Base-by-base conservation (phyloP, 495 filamentous ascomycete genomes). In the Daldinia concentrica region DNA sequence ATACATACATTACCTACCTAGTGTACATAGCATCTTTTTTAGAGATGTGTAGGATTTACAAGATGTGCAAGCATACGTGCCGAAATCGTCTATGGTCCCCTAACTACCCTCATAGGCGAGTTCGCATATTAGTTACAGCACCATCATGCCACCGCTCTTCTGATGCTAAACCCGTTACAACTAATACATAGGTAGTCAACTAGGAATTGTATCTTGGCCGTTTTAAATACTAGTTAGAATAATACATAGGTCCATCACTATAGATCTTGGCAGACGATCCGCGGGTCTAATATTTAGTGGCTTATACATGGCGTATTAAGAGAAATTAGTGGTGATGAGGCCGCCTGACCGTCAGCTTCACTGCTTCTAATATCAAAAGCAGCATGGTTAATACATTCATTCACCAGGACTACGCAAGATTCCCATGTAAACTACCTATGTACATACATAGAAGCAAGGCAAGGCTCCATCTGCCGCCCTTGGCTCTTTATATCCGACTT, bases 401-500 rank as follows among this genome's bases (percentile, higher is more conserved):
- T 6, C 9, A 41, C 37, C n/a, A 56, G 15, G 29, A 56, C 52
- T 19, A 56, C 29, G 52, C 52, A 56, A 56, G 29, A 29, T n/a
- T 56, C 50, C 58, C 12, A 34, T 0, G 32, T 34, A n/a, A n/a
- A n/a, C n/a, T n/a, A n/a, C n/a, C n/a, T n/a, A n/a, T n/a, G n/a
- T n/a, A n/a, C n/a, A n/a, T n/a, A 30, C 29, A 30, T 32, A 32
- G 39, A 62, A 62, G 41, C 22, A 45, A 61, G 60, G 55, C 34
- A 58, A 67, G 57, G 64, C 64, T 29, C 14, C 58, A 73, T 69
- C 71, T 73, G 66, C 71, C 71, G 71, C 66, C 65, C 71, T 73
- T 73, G 71, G 71, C 71, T 59, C 41, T 62, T 29, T 68, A 64
- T 60, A 64, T 67, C 58, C 59, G 63, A 63, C 63, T 64, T 51